Conservation (phyloP, 352 stramenopile genomes). For the Bremia lactucae region DNA sequence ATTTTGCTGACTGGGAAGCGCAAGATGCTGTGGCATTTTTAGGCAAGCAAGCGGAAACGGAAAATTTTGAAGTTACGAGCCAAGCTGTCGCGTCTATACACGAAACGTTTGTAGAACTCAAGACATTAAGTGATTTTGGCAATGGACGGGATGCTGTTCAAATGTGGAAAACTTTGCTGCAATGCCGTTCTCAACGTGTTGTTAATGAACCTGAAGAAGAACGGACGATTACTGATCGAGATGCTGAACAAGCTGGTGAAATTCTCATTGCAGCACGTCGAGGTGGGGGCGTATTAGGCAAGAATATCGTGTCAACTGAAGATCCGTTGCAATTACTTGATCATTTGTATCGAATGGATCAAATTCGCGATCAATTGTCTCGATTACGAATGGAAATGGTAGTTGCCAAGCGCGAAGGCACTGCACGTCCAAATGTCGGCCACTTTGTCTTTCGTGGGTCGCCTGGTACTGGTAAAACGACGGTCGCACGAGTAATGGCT, state of each 20-base stretch:
- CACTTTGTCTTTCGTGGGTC: constrained; percentile 85
- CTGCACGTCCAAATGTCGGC: constrained; percentile 44
- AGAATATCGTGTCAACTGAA: constrained; percentile 30
- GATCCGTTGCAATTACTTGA: constrained; percentile 44
- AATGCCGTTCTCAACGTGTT: constrained; percentile 38
- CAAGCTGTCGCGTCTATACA: constrained; percentile 41
- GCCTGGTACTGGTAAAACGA: constrained; percentile 86
- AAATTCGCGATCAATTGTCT: constrained; percentile 40
- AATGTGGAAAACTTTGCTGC: constrained; percentile 42
- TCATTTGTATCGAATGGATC: constrained; percentile 41
- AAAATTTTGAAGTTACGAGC: constrained; percentile 77
- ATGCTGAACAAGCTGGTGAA: constrained; percentile 31
- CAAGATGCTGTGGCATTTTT: constrained; percentile 70
- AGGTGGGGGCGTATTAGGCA: constrained; percentile 18
- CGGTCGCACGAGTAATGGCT: constrained; percentile 86
- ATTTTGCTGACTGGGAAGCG: constrained; percentile 84
- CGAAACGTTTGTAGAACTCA: constrained; percentile 50
- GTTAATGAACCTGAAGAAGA: constrained; percentile 35
- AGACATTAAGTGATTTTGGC: constrained; percentile 77
- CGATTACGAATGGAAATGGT: constrained; percentile 45
- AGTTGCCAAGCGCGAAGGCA: constrained; percentile 54
- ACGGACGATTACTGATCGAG: constrained; percentile 30
- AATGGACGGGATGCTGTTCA: constrained; percentile 82
- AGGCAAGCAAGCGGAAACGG: constrained; percentile 23
- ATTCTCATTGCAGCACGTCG: constrained; percentile 22